These are phyloP conservation scores for Psilocybe sp. DNA, from an alignment of 768 basidiomycete genomes.

Conservation along the genomic window DNA sequence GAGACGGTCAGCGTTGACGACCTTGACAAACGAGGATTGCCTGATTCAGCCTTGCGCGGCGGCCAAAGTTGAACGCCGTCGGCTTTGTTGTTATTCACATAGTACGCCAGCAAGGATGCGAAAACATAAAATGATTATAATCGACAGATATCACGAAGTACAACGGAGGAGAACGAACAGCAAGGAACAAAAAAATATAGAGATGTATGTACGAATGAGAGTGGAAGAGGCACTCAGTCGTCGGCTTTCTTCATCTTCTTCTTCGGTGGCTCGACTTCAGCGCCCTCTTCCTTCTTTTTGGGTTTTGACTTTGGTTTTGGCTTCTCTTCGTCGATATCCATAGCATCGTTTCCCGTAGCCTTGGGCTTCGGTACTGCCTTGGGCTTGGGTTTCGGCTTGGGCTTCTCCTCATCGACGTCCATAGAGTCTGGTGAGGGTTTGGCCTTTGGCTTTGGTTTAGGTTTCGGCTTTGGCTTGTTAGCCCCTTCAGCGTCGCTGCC, in stretches of 20 bases:
- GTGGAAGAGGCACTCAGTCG: constrained; percentile 16
- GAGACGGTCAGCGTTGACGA: too few species aligned
- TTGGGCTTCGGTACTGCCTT: constrained; percentile 25
- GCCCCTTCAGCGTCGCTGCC: constrained; percentile 37
- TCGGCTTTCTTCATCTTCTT: constrained; percentile 69
- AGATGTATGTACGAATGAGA: too few species aligned
- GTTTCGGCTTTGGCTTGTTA: constrained; percentile 36
- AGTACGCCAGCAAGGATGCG: too few species aligned
- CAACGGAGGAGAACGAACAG: too few species aligned
- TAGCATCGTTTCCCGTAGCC: constrained; percentile 41
- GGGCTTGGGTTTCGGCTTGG: constrained; percentile 42
- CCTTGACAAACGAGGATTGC: too few species aligned
- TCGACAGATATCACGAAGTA: too few species aligned
- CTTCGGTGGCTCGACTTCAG: constrained; percentile 56
- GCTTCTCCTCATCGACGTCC: constrained; percentile 42
- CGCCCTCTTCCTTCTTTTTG: constrained; percentile 33
- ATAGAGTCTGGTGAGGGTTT: constrained; percentile 39
- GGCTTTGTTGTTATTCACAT: too few species aligned
- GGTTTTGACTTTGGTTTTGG: constrained; percentile 43
- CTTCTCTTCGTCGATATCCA: constrained; percentile 45
- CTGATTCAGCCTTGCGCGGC: too few species aligned
- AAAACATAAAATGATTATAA: too few species aligned
- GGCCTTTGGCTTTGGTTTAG: constrained; percentile 40
- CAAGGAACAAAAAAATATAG: too few species aligned
- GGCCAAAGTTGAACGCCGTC: too few species aligned